phyloP scores from a whole-genome alignment of 2,329 filamentous ascomycete species.

The Colletotrichum liaoningense region DNA sequence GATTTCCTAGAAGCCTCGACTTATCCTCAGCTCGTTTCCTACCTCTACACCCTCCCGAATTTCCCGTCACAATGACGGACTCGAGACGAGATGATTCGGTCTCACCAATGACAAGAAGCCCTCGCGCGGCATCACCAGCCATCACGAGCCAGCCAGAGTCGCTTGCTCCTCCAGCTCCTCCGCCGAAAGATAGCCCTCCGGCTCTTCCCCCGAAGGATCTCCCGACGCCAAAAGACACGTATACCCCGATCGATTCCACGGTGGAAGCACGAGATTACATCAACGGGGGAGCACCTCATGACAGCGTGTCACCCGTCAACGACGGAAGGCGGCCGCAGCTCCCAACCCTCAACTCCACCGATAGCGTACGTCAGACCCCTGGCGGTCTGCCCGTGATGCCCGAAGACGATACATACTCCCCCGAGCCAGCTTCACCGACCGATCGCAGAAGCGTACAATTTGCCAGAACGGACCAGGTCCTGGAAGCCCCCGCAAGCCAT shows the following conservation, averaged over 20 bases:
- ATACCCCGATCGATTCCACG: constrained; percentile 38
- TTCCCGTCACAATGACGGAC: constrained; percentile 30
- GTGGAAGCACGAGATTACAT: constrained; percentile 50
- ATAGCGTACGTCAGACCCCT: constrained; percentile 5
- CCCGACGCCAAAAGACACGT: constrained; percentile 28
- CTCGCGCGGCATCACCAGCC: constrained; percentile 22
- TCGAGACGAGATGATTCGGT: constrained; percentile 39
- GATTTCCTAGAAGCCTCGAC: neutral
- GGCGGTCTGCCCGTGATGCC: constrained; percentile 33
- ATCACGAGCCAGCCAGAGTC: constrained; percentile 17
- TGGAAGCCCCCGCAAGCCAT: constrained; percentile 61
- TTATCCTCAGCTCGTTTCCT: neutral
- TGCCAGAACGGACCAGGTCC: constrained; percentile 63
- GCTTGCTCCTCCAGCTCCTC: constrained; percentile 24
- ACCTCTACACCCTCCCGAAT: neutral
- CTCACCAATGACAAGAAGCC: constrained; percentile 39
- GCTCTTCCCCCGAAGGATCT: constrained; percentile 29
- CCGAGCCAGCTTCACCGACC: constrained; percentile 50
- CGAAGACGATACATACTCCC: constrained; percentile 34
- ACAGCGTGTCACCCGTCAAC: constrained; percentile 41
- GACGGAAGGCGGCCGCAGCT: constrained; percentile 15
- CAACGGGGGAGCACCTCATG: constrained; percentile 49
- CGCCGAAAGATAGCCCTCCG: constrained; percentile 31
- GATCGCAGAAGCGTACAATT: constrained; percentile 80
- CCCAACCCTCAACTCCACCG: constrained; percentile 35